Evolutionary conservation across 2,329 filamentous ascomycete species (phyloP).

Genomic region (Sclerotinia minor): DNA sequence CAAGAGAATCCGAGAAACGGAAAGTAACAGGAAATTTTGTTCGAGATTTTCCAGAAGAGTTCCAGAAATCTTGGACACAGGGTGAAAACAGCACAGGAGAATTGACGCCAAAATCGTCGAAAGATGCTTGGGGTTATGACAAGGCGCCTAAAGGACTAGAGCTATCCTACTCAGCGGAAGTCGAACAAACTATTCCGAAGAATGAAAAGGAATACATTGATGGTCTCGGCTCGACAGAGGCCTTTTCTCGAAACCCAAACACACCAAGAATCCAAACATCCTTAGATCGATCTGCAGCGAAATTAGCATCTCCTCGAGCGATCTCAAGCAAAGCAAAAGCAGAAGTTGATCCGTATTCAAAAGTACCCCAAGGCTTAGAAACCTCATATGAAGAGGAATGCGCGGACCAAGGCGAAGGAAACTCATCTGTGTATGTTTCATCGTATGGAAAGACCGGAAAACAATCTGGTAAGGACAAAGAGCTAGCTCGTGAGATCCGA

Average conservation of each 20-base stretch:
- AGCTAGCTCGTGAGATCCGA: constrained; percentile 44
- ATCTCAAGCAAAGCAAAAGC: constrained; percentile 1
- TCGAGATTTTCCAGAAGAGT: constrained; percentile 56
- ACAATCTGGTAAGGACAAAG: constrained; percentile 35
- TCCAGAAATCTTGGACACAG: constrained; percentile 47
- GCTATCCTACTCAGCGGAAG: constrained; percentile 25
- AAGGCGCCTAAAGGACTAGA: constrained; percentile 22
- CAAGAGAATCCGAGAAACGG: background rate
- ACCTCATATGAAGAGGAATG: constrained; percentile 24
- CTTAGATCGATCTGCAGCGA: constrained; percentile 34
- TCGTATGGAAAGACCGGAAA: constrained; percentile 24
- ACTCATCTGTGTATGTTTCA: constrained; percentile 27
- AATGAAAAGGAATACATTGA: constrained; percentile 37
- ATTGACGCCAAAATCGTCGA: constrained; percentile 29
- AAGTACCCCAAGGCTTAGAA: constrained; percentile 23
- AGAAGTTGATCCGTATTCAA: constrained; percentile 20
- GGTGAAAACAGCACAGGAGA: constrained; percentile 25
- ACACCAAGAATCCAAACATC: constrained; percentile 38
- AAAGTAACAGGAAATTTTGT: constrained; percentile 51
- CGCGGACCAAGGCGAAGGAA: constrained; percentile 28
- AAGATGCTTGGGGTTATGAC: constrained; percentile 23
- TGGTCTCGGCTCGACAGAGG: constrained; percentile 27
- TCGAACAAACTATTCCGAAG: constrained; percentile 31
- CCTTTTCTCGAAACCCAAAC: constrained; percentile 34
- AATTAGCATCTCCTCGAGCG: background rate